Conservation (phyloP, 2,329 filamentous ascomycete genomes). For the Colletotrichum coccodes region DNA sequence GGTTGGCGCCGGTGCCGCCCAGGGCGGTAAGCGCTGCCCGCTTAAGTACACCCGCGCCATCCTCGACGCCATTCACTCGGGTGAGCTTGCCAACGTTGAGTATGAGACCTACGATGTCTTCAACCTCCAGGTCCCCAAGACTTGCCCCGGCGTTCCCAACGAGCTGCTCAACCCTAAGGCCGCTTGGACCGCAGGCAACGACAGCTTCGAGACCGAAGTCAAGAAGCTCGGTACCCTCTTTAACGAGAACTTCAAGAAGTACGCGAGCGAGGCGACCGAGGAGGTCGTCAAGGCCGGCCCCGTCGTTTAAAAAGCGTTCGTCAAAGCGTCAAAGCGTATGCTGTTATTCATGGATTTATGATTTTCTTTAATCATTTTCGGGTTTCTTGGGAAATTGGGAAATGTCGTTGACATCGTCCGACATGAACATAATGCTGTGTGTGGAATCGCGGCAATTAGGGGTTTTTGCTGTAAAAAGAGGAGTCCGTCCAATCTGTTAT, state of each 20-base stretch:
- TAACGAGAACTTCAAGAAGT: conserved; percentile 98
- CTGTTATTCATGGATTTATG: conserved; percentile 14
- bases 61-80: conserved; percentile 96
- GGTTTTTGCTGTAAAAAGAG: conserved; percentile 9
- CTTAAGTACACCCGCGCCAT: conserved; percentile 99
- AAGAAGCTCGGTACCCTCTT: conserved; percentile 91
- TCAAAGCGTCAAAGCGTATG: background rate
- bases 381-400: conserved; percentile 17
- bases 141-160: conserved; percentile 86
- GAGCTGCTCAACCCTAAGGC: conserved; percentile 96
- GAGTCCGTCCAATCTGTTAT: conserved; percentile 11
- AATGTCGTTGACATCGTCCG: conserved; percentile 26
- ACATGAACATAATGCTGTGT: conserved; percentile 16
- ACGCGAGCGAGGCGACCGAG: conserved; percentile 82
- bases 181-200: conserved; percentile 85
- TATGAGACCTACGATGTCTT: conserved; percentile 97
- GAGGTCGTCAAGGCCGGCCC: conserved; percentile 80
- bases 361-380: conserved; percentile 18
- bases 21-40: conserved; percentile 95
- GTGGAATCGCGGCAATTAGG: conserved; percentile 1
- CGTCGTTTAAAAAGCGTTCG: conserved; percentile 43
- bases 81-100: conserved; percentile 90
- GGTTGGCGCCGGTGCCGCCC: conserved; percentile 91
- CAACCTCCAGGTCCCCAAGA: conserved; percentile 95
- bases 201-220: conserved; percentile 88